These are phyloP conservation scores for Poterioochromonas sp. DNA, from an alignment of 352 stramenopile genomes.

Conservation along the genomic window DNA sequence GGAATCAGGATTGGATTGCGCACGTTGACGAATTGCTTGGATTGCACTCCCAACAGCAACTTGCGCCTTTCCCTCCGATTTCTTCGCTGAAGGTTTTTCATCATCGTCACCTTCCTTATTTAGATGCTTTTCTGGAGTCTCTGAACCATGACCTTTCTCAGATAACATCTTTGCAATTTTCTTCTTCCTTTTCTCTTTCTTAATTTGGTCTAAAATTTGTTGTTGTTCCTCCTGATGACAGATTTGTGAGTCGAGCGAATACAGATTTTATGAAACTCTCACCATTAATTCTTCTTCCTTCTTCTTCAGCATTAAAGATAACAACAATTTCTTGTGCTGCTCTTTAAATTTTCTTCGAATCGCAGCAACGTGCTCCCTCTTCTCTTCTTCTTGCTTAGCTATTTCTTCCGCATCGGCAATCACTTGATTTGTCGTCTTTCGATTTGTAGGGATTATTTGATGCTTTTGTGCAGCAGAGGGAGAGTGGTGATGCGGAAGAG, in stretches of 20 bases:
- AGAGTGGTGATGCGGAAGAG: neutral
- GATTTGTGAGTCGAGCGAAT: too few relatives aligned
- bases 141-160: neutral
- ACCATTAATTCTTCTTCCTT: slow-evolving; percentile 24
- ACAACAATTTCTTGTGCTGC: slow-evolving; percentile 32
- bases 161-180: slow-evolving; percentile 20
- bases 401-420: neutral
- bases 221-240: neutral
- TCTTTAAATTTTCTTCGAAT: slow-evolving; percentile 34
- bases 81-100: neutral
- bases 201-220: neutral
- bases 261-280: too few relatives aligned
- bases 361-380: slow-evolving; percentile 1
- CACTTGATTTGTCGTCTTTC: neutral
- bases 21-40: neutral
- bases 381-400: slow-evolving; percentile 15
- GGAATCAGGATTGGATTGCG: neutral
- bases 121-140: neutral
- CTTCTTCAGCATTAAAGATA: slow-evolving; percentile 10
- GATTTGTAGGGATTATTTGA: neutral
- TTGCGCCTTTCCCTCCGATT: neutral
- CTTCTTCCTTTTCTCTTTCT: slow-evolving; percentile 14
- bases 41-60: neutral
- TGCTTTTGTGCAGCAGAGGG: neutral
- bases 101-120: neutral